phyloP scores from a whole-genome alignment of 75 land plant genomes.

The Selaginella tamariscina region DNA sequence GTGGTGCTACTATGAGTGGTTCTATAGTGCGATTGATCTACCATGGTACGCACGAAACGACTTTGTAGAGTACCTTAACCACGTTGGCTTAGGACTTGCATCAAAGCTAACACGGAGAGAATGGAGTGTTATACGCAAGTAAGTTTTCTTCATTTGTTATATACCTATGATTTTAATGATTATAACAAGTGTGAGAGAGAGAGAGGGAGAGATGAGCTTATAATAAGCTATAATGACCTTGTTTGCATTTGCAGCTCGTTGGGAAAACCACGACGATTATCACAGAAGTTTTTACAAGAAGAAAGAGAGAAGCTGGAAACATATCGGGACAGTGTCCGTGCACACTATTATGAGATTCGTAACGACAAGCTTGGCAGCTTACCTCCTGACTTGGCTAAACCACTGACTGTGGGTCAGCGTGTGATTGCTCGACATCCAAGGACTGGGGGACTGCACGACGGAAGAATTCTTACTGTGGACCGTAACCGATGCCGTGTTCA shows the following conservation, averaged over 20 bases:
- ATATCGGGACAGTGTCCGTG: slow-evolving; percentile 68
- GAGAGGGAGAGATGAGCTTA: too few relatives aligned
- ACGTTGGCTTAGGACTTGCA: slow-evolving; percentile 77
- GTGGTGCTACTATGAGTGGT: slow-evolving; percentile 95
- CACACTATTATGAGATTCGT: slow-evolving; percentile 59
- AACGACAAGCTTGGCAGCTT: slow-evolving; percentile 42
- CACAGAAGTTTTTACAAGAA: slow-evolving; percentile 55
- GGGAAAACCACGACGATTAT: slow-evolving; percentile 84
- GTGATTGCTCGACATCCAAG: slow-evolving; percentile 80
- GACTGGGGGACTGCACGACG: slow-evolving; percentile 70
- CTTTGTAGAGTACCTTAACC: slow-evolving; percentile 90
- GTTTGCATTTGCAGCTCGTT: slow-evolving; percentile 49
- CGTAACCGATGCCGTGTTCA: slow-evolving; percentile 61
- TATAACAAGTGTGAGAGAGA: too few relatives aligned
- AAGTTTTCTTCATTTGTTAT: not conserved
- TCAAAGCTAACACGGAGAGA: slow-evolving; percentile 86
- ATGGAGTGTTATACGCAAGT: slow-evolving; percentile 98
- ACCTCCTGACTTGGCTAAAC: slow-evolving; percentile 72
- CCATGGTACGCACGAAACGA: slow-evolving; percentile 93
- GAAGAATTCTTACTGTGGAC: slow-evolving; percentile 75
- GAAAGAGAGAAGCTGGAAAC: slow-evolving; percentile 62
- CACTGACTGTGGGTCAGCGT: slow-evolving; percentile 76
- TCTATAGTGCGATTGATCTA: slow-evolving; percentile 94
- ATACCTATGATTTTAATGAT: too few relatives aligned
- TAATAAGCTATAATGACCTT: not conserved